These are phyloP conservation scores for Xylariaceae sp. DNA, from an alignment of 2,329 filamentous ascomycete species.

Conservation along the genomic window DNA sequence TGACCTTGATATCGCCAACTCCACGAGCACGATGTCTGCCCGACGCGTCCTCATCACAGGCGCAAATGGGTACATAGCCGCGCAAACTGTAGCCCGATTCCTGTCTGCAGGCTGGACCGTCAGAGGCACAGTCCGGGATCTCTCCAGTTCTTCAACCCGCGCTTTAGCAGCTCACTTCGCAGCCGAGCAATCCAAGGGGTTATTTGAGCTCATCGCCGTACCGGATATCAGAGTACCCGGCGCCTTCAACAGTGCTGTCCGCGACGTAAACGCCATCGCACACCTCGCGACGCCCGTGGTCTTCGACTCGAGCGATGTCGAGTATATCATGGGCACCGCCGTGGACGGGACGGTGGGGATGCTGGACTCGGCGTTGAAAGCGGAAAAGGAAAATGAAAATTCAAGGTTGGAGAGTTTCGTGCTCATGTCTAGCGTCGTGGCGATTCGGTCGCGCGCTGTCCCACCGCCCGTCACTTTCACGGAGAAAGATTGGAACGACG, in stretches of 20 bases:
- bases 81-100: conserved; percentile 26
- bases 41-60: conserved; percentile 28
- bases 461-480: conserved; percentile 4
- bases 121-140: conserved; percentile 29
- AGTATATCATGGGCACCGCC: conserved; percentile 16
- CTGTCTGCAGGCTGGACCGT: conserved; percentile 31
- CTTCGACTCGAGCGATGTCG: conserved; percentile 15
- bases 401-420: conserved; percentile 22
- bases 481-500: conserved; percentile 11
- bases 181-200: conserved; percentile 5
- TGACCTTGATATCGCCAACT: too few relatives aligned
- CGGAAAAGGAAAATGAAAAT: conserved; percentile 3
- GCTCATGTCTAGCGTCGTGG: conserved; percentile 25
- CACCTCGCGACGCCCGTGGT: conserved; percentile 19
- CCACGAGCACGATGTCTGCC: not conserved
- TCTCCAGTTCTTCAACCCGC: conserved; percentile 14
- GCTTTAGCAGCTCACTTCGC: conserved; percentile 14
- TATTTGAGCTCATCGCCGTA: conserved; percentile 26
- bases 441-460: not conserved
- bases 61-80: conserved; percentile 34
- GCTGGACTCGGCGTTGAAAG: conserved; percentile 15
- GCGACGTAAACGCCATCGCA: conserved; percentile 23
- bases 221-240: conserved; percentile 29
- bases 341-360: conserved; percentile 14
- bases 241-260: conserved; percentile 34